phyloP scores from a whole-genome alignment of 1,284 basidiomycete genomes.

The Moniliophthora roreri region DNA sequence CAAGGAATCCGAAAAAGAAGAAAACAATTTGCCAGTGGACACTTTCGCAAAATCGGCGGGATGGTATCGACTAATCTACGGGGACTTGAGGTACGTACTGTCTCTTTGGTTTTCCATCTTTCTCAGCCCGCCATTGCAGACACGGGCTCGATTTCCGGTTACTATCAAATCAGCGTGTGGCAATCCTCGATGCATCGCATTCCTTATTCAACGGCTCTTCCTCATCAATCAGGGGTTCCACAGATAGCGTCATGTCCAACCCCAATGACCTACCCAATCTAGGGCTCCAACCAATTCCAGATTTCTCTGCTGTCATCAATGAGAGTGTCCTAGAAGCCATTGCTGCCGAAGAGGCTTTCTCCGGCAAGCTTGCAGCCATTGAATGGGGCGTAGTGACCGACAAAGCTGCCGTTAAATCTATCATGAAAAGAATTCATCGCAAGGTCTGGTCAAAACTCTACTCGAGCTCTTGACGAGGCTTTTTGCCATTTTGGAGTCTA shows the following conservation, averaged over 20 bases:
- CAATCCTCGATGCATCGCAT: slow-evolving; percentile 67
- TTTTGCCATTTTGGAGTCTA: not conserved
- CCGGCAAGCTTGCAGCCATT: slow-evolving; percentile 50
- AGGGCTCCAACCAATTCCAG: slow-evolving; percentile 60
- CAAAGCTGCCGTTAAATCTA: slow-evolving; percentile 41
- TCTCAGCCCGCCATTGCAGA: slow-evolving; percentile 33
- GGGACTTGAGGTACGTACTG: slow-evolving; percentile 54
- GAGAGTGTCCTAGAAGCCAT: slow-evolving; percentile 39
- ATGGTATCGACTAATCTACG: slow-evolving; percentile 77
- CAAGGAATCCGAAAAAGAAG: slow-evolving; percentile 30
- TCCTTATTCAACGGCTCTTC: slow-evolving; percentile 44
- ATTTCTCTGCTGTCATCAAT: slow-evolving; percentile 49
- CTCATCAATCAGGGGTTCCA: slow-evolving; percentile 12
- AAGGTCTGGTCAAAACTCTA: slow-evolving; percentile 34
- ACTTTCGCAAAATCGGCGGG: slow-evolving; percentile 74
- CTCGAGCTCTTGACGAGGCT: not conserved
- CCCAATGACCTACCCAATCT: slow-evolving; percentile 23
- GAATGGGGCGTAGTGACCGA: slow-evolving; percentile 67
- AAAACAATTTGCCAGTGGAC: slow-evolving; percentile 41
- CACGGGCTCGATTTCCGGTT: slow-evolving; percentile 80
- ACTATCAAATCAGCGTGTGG: slow-evolving; percentile 62
- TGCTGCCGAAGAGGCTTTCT: slow-evolving; percentile 25
- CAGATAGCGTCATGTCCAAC: slow-evolving; percentile 11
- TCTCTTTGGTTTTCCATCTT: not conserved
- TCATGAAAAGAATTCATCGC: slow-evolving; percentile 50